These are phyloP conservation scores for Inosperma sp. DNA, from an alignment of 768 basidiomycete species.

Conservation along the genomic window DNA sequence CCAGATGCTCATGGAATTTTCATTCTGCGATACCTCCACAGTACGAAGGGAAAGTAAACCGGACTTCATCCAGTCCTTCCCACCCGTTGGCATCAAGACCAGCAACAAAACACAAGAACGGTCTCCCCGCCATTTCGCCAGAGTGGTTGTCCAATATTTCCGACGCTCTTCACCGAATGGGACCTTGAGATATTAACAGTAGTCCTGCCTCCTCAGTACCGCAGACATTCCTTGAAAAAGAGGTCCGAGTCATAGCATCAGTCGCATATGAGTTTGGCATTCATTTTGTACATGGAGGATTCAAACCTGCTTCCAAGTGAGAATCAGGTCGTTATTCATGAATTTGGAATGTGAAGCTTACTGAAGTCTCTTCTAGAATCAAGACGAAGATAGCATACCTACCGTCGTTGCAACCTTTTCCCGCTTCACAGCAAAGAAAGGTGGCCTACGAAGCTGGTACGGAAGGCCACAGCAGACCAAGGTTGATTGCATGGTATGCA, in stretches of 20 bases:
- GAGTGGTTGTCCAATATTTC: not conserved
- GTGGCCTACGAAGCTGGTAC: slow-evolving; percentile 17
- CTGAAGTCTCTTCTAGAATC: slow-evolving; percentile 25
- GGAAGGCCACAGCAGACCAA: slow-evolving; percentile 9
- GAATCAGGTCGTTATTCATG: not conserved
- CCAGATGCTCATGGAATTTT: no score
- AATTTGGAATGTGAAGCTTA: not conserved
- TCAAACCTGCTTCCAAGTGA: slow-evolving; percentile 29
- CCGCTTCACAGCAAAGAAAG: slow-evolving; percentile 15
- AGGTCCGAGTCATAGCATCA: slow-evolving; percentile 19
- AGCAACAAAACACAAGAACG: no score
- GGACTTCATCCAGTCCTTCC: no score
- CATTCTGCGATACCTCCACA: no score
- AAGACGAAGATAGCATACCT: slow-evolving; percentile 22
- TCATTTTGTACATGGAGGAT: slow-evolving; percentile 26
- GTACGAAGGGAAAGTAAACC: no score
- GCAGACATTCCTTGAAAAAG: slow-evolving; percentile 25
- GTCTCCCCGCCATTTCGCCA: not conserved
- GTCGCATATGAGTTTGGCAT: slow-evolving; percentile 30
- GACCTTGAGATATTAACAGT: not conserved
- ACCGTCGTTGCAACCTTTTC: slow-evolving; percentile 15
- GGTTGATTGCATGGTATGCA: slow-evolving; percentile 19
- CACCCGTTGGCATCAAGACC: no score
- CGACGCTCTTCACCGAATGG: not conserved
- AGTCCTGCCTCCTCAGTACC: no score